These are phyloP conservation scores for Aspergillus hiratsukae DNA, from an alignment of 2,329 filamentous ascomycete genomes.

Conservation along the genomic window DNA sequence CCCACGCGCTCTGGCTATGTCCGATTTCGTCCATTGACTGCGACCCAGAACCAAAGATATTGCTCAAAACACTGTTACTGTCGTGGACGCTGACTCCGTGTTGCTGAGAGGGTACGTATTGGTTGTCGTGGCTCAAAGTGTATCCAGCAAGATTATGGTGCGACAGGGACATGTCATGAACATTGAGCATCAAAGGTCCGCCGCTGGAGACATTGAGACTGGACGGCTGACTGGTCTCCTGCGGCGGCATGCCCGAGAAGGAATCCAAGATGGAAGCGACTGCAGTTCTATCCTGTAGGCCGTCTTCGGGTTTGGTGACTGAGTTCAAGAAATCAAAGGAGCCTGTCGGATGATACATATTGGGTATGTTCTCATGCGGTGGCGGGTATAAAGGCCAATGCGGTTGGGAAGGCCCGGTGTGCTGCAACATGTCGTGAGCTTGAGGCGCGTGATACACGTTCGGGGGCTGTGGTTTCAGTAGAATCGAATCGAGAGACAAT, in stretches of 20 bases:
- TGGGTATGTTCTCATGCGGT: constrained; percentile 30
- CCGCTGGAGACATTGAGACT: constrained; percentile 26
- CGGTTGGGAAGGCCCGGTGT: constrained; percentile 24
- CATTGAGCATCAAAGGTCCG: constrained; percentile 30
- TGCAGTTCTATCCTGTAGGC: constrained; percentile 30
- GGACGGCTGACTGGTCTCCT: constrained; percentile 28
- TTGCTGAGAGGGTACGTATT: constrained; percentile 31
- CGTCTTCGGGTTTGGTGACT: constrained; percentile 33
- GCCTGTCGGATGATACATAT: constrained; percentile 29
- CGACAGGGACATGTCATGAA: constrained; percentile 32
- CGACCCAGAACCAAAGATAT: constrained; percentile 27
- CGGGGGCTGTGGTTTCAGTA: constrained; percentile 28
- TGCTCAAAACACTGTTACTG: constrained; percentile 28
- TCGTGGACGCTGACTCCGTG: constrained; percentile 28
- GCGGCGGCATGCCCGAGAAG: constrained; percentile 27
- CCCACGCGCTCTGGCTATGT: constrained; percentile 28
- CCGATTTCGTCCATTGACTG: constrained; percentile 35
- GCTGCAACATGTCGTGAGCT: constrained; percentile 29
- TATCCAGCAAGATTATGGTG: constrained; percentile 29
- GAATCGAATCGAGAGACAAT: constrained; percentile 33
- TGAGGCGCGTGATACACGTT: constrained; percentile 30
- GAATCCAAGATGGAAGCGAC: constrained; percentile 34
- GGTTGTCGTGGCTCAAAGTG: constrained; percentile 27
- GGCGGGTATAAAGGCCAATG: constrained; percentile 35
- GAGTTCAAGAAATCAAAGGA: constrained; percentile 32